Conservation (phyloP, 176 grass and related monocot species). For the Juncus inflexus region DNA sequence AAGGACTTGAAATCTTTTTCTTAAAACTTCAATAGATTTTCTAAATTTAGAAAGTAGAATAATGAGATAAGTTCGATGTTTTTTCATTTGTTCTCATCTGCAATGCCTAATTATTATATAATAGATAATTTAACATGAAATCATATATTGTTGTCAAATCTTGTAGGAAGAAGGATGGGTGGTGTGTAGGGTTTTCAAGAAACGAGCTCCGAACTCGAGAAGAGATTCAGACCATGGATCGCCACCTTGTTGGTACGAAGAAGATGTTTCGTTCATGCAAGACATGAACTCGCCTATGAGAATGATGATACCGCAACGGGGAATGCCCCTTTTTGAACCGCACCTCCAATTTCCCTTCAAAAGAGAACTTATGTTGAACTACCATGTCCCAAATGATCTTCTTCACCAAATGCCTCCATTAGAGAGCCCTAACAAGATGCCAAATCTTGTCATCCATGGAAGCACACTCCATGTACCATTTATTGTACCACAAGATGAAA, state of each 20-base stretch:
- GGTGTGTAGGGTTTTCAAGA: conserved; percentile 95
- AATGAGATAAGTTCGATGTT: neutral
- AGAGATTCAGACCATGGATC: conserved; percentile 58
- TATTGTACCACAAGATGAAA: conserved; percentile 28
- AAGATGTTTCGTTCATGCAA: conserved; percentile 58
- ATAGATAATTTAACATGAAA: neutral
- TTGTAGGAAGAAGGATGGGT: conserved; percentile 97
- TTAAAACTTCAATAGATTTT: no score
- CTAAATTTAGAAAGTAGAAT: neutral
- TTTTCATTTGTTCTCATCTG: neutral
- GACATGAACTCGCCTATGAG: conserved; percentile 60
- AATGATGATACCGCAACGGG: conserved; percentile 38
- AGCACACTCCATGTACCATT: conserved; percentile 33
- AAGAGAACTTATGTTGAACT: conserved; percentile 53
- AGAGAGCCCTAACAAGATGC: conserved; percentile 48
- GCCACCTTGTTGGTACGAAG: conserved; percentile 72
- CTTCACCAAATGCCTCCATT: conserved; percentile 51
- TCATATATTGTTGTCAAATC: neutral
- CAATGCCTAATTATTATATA: neutral
- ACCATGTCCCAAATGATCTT: conserved; percentile 52
- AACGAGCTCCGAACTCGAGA: conserved; percentile 63
- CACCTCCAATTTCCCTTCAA: conserved; percentile 63
- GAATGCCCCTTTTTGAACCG: conserved; percentile 52
- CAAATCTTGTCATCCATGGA: conserved; percentile 45
- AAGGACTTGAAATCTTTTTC: no score